A percentile compares a stretch with the other conserved stretches of the same genome.
Conservation (phyloP, 805 yeast species). For the Saturnispora dispora region DNA sequence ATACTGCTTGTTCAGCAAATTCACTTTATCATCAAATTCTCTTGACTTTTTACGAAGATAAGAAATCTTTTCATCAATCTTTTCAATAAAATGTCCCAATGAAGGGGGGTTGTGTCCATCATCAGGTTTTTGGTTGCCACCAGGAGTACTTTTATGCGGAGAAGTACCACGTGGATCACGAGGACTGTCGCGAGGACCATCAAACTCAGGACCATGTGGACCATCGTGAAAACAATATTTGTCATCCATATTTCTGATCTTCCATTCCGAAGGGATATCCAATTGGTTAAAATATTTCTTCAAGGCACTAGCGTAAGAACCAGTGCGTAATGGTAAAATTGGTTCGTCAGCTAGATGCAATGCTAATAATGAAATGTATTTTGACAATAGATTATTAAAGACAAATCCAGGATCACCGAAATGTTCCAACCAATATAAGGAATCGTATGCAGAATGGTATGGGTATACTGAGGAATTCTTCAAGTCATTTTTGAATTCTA, state of each 20-base stretch:
- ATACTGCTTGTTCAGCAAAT: constrained; percentile 17
- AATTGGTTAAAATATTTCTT: constrained; percentile 37
- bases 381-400: constrained; percentile 47
- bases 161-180: background rate
- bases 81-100: constrained; percentile 21
- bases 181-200: background rate
- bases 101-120: background rate
- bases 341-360: constrained; percentile 41
- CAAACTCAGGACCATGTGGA: too few species aligned
- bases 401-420: constrained; percentile 56
- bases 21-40: constrained; percentile 21
- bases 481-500: constrained; percentile 39
- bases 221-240: background rate
- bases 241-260: background rate
- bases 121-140: background rate
- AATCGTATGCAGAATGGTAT: constrained; percentile 69
- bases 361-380: constrained; percentile 42
- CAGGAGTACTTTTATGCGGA: background rate
- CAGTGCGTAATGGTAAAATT: constrained; percentile 33
- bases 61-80: constrained; percentile 23
- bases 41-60: constrained; percentile 18
- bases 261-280: constrained; percentile 22
- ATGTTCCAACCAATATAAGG: constrained; percentile 59
- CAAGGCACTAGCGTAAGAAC: constrained; percentile 46
- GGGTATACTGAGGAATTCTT: constrained; percentile 54